Evolutionary conservation across 2,329 filamentous ascomycete species (phyloP).

Genomic region (Epichloe scottii): DNA sequence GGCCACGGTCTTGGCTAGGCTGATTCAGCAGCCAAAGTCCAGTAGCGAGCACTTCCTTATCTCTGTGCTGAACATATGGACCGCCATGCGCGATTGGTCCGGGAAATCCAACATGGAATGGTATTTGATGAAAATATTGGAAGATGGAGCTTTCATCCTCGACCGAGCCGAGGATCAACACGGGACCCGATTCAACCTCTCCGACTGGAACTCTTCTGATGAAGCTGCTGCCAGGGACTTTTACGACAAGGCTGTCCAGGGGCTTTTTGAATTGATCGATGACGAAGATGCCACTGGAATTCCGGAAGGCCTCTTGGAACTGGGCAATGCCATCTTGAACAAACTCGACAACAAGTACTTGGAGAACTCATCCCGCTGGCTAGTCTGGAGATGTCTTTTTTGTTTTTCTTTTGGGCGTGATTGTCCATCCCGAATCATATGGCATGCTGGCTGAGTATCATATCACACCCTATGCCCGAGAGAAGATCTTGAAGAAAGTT

Average conservation of each 20-base stretch:
- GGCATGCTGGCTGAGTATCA: slow-evolving; percentile 79
- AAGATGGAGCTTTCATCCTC: slow-evolving; percentile 82
- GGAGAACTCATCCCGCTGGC: slow-evolving; percentile 65
- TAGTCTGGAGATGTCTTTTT: slow-evolving; percentile 94
- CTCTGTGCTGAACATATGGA: slow-evolving; percentile 78
- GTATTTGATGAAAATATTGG: slow-evolving; percentile 88
- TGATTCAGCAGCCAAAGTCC: slow-evolving; percentile 66
- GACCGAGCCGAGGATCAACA: slow-evolving; percentile 74
- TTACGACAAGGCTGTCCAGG: slow-evolving; percentile 68
- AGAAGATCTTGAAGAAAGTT: slow-evolving; percentile 69
- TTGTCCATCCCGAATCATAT: slow-evolving; percentile 77
- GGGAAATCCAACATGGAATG: slow-evolving; percentile 82
- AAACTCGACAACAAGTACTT: slow-evolving; percentile 63
- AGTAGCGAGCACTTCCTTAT: slow-evolving; percentile 71
- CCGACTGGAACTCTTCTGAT: slow-evolving; percentile 64
- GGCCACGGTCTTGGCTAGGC: slow-evolving; percentile 73
- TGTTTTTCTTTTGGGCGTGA: slow-evolving; percentile 68
- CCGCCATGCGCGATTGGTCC: slow-evolving; percentile 77
- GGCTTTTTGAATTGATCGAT: slow-evolving; percentile 75
- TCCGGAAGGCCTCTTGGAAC: slow-evolving; percentile 70
- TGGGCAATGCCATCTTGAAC: slow-evolving; percentile 71
- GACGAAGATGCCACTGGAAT: slow-evolving; percentile 76
- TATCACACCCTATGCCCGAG: slow-evolving; percentile 79
- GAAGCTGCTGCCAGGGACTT: slow-evolving; percentile 78
- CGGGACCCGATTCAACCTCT: slow-evolving; percentile 56